These are phyloP conservation scores for Limonomyces culmigenus DNA, from an alignment of 1,284 basidiomycete genomes.

Conservation along the genomic window DNA sequence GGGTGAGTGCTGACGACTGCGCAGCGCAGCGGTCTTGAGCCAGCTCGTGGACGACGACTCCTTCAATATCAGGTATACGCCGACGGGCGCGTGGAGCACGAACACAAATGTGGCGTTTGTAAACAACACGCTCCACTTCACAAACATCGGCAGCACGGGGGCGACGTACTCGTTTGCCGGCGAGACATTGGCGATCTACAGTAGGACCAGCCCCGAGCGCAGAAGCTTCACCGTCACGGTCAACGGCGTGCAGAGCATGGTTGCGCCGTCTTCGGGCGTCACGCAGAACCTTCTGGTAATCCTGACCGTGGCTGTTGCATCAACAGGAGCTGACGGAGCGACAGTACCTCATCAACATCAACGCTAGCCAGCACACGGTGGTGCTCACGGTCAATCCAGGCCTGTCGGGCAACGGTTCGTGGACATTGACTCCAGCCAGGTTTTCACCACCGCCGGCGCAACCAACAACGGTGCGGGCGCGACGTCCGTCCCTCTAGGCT, in stretches of 20 bases:
- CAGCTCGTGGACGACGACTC: constrained; percentile 23
- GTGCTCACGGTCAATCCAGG: constrained; percentile 14
- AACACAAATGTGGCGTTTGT: constrained; percentile 16
- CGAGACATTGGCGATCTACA: constrained; percentile 31
- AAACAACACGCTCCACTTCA: constrained; percentile 23
- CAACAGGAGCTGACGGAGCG: no score
- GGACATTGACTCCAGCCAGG: constrained; percentile 25
- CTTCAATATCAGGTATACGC: constrained; percentile 21
- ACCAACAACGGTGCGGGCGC: no score
- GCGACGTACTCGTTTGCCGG: constrained; percentile 28
- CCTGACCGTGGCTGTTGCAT: no score
- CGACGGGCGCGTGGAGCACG: constrained; percentile 18
- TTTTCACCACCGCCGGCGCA: constrained; percentile 14
- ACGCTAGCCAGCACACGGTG: constrained; percentile 16
- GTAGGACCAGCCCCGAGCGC: constrained; percentile 30
- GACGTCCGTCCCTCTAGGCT: no score
- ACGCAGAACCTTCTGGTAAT: not conserved
- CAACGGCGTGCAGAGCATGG: constrained; percentile 22
- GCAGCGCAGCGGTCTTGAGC: constrained; percentile 14
- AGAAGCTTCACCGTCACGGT: constrained; percentile 26
- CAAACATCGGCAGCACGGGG: constrained; percentile 20
- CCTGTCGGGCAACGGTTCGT: constrained; percentile 16
- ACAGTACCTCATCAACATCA: constrained; percentile 25
- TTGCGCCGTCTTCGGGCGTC: constrained; percentile 10
- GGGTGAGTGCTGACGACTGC: not conserved